Base-by-base conservation (phyloP, 2,329 filamentous ascomycete species). In the Ascochyta clinopodiicola region DNA sequence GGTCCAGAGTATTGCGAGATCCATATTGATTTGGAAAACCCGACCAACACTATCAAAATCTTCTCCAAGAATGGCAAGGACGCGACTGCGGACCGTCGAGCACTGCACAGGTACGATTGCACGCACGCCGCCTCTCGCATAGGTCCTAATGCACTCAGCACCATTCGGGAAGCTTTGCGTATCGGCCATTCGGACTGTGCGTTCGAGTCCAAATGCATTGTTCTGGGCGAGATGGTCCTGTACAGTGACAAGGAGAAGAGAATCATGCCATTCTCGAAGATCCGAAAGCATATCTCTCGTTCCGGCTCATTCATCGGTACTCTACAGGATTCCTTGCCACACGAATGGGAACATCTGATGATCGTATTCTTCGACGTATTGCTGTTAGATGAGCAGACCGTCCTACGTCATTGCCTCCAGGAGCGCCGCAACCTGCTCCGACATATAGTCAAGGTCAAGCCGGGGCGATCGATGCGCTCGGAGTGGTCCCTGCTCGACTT, bases 21-120 rank as follows among this genome's bases (percentile, higher is more conserved):
- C 27, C 92, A 96, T 66, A 79, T 96, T 35, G 86, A 96, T 67
- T 77, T 90, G 6, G 78, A 78, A 8, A 85, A 83, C 44, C 77
- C 77, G 13, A 42, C 70, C 54, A 69, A 82, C 1, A 83, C 81
- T 43, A 86, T 96, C 25, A 88, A 89, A 60, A 94, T 96, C 27
- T 96, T 95, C 70, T 96, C 92, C 9, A 97, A 96, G 71, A 95
- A 91, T 66, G 91, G 92, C 54, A 96, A 95, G 70, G 91, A 96
- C 62, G 94, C 92, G 39, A 96, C 92, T 0, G 70, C 78, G 46
- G 92, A 96, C 71, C 84, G 89, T 31, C 64, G 73, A 10, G 80
- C 78, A 1, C 73, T 96, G 21, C 86, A 90, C 35, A 39, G 24
- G 32, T 44, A 44, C n/a, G 24, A 19, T 13, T 15, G 31, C 8